Conservation (phyloP, 2,329 filamentous ascomycete species). For the Fusarium virguliforme region DNA sequence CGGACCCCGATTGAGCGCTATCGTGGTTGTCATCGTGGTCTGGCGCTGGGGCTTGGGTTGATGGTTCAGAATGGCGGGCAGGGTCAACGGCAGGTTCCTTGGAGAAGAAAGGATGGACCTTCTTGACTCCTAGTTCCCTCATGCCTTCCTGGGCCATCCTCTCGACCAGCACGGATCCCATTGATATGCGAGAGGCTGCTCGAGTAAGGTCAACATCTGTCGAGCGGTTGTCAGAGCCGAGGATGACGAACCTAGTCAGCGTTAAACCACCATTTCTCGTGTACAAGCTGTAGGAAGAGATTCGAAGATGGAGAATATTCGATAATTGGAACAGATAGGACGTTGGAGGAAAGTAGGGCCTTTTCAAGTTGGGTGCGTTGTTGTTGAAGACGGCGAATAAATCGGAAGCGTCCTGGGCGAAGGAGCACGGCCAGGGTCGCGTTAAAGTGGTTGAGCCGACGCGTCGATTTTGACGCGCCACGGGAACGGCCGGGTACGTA, state of each 20-base stretch:
- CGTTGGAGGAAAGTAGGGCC: neutral
- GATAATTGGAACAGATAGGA: neutral
- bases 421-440: slow-evolving; percentile 42
- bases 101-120: slow-evolving; percentile 71
- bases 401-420: slow-evolving; percentile 34
- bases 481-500: slow-evolving; percentile 37
- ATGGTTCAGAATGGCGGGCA: slow-evolving; percentile 17
- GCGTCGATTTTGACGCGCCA: slow-evolving; percentile 41
- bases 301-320: neutral
- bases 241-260: slow-evolving; percentile 31
- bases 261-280: slow-evolving; percentile 43
- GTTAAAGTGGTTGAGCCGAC: slow-evolving; percentile 51
- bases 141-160: slow-evolving; percentile 63
- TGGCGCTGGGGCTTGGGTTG: slow-evolving; percentile 1
- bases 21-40: slow-evolving; percentile 17
- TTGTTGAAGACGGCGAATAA: slow-evolving; percentile 24
- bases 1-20: slow-evolving; percentile 28
- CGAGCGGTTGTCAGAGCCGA: slow-evolving; percentile 9
- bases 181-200: slow-evolving; percentile 51
- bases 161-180: slow-evolving; percentile 62
- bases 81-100: slow-evolving; percentile 44
- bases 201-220: slow-evolving; percentile 9
- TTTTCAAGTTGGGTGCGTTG: slow-evolving; percentile 16
- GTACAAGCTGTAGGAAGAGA: neutral
- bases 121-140: slow-evolving; percentile 58